Percentiles rank a stretch among this genome's conserved stretches.
phyloP scores from a whole-genome alignment of 2,329 filamentous ascomycete species.

The Sphaerulina vaccinii region DNA sequence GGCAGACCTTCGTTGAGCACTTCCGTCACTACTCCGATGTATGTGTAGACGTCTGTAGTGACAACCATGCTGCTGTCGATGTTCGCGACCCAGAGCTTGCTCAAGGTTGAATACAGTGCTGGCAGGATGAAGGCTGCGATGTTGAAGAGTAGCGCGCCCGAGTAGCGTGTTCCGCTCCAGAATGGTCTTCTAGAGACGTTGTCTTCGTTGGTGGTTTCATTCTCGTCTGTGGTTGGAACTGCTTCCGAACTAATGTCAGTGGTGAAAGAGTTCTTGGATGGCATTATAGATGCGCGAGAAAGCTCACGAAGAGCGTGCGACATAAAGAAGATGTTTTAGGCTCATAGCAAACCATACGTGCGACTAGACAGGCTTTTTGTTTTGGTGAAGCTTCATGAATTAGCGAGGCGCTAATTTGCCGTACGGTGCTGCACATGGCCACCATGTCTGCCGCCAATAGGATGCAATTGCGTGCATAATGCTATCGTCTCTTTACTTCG shows the following conservation, averaged over 20 bases:
- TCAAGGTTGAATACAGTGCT: slow-evolving; percentile 65
- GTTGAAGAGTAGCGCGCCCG: slow-evolving; percentile 63
- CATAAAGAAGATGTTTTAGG: no score
- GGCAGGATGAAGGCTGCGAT: slow-evolving; percentile 62
- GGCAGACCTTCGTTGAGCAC: slow-evolving; percentile 73
- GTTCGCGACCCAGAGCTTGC: slow-evolving; percentile 69
- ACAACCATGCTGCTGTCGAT: slow-evolving; percentile 63
- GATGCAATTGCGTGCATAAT: no score
- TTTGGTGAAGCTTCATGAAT: no score
- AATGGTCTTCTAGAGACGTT: not conserved
- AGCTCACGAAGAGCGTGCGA: no score
- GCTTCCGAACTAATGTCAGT: not conserved
- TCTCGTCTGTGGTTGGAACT: not conserved
- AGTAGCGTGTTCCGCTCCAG: slow-evolving; percentile 42
- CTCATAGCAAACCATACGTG: no score
- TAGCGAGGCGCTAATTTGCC: no score
- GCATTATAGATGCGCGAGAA: not conserved
- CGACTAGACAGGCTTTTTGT: no score
- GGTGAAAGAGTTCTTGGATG: not conserved
- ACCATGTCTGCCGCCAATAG: no score
- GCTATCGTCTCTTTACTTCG: no score
- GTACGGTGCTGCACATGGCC: no score
- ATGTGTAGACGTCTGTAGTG: slow-evolving; percentile 67
- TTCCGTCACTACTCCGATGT: slow-evolving; percentile 65
- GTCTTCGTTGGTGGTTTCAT: not conserved